Conservation (phyloP, 805 yeast genomes). For the Grigorovia transvaalensis region DNA sequence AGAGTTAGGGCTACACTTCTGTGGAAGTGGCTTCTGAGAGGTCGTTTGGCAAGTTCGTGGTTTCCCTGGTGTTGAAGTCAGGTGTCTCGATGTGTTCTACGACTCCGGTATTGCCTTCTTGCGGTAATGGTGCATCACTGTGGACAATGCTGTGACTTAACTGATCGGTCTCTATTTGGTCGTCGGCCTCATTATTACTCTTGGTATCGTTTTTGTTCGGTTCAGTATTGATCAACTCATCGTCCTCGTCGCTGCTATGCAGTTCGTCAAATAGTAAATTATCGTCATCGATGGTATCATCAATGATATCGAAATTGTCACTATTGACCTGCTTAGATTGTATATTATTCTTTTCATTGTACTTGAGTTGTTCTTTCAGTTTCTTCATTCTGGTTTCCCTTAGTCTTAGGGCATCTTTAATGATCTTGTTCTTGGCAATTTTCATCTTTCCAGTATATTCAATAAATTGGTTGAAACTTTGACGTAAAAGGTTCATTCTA, state of each 20-base stretch:
- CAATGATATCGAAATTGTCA: constrained; percentile 4
- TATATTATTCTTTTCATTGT: constrained; percentile 22
- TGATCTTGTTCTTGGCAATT: constrained; percentile 13
- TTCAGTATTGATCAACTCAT: constrained; percentile 4
- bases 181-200: too few relatives aligned
- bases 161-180: too few relatives aligned
- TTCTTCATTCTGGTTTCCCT: constrained; percentile 24
- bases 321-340: constrained; percentile 5
- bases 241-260: constrained; percentile 25
- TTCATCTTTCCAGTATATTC: constrained; percentile 10
- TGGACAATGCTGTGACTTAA: too few relatives aligned
- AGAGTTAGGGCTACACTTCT: too few relatives aligned
- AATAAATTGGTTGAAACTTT: constrained; percentile 7
- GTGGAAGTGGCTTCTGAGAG: too few relatives aligned
- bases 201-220: neutral
- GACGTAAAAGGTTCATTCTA: neutral
- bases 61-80: too few relatives aligned
- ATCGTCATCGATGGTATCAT: constrained; percentile 26
- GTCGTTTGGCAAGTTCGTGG: too few relatives aligned
- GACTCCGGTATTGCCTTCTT: neutral
- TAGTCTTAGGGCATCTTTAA: constrained; percentile 26
- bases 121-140: neutral
- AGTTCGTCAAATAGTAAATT: constrained; percentile 21
- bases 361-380: constrained; percentile 25
- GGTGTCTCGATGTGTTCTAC: too few relatives aligned